Conservation (phyloP, 768 basidiomycete species). For the Filobasidium wieringae region DNA sequence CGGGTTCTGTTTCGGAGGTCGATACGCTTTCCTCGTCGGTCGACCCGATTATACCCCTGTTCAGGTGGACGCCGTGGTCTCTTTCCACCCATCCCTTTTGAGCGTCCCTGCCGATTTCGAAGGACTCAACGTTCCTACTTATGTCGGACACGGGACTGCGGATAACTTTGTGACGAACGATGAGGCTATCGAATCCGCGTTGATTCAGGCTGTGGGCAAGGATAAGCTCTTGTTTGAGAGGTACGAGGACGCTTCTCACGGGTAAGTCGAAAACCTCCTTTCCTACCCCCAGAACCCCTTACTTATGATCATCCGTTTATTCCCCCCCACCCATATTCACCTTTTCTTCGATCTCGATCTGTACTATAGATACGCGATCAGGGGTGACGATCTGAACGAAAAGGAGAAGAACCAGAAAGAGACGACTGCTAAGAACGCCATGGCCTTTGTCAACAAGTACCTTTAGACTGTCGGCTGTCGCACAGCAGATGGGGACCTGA, state of each 20-base stretch:
- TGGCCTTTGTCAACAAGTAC: constrained; percentile 22
- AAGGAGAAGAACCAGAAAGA: constrained; percentile 35
- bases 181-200: constrained; percentile 9
- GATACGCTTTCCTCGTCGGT: constrained; percentile 20
- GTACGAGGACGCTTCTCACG: constrained; percentile 13
- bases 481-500: too few relatives aligned
- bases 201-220: constrained; percentile 19
- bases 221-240: constrained; percentile 24
- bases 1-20: constrained; percentile 40
- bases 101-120: constrained; percentile 28
- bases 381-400: constrained; percentile 28
- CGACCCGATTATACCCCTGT: constrained; percentile 8
- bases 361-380: constrained; percentile 34
- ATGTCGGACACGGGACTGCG: constrained; percentile 30
- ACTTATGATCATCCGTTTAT: too few relatives aligned
- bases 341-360: not conserved
- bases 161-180: constrained; percentile 31
- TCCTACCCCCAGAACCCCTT: too few relatives aligned
- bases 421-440: constrained; percentile 22
- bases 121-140: constrained; percentile 24
- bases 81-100: constrained; percentile 41
- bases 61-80: constrained; percentile 22
- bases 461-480: too few relatives aligned
- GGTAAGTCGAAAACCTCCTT: too few relatives aligned
- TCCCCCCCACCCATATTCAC: too few relatives aligned